A percentile compares a stretch with the other conserved stretches of the same genome.
These are phyloP conservation scores for Syzygium oleosum DNA, from an alignment of 345 rosid genomes.

Conservation along the genomic window DNA sequence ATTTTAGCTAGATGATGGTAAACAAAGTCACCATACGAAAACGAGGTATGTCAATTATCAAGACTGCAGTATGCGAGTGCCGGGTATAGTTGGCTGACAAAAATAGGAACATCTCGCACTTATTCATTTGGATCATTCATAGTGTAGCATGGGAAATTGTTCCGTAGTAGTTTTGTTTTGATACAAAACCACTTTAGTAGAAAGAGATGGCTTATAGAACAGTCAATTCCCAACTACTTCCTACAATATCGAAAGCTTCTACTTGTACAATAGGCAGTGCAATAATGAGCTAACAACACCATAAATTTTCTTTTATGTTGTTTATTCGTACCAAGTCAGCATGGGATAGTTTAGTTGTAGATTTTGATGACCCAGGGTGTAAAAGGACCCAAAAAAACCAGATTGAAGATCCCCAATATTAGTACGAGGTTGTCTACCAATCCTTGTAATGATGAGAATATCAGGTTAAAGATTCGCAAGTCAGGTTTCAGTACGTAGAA, in stretches of 20 bases:
- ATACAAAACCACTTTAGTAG: background rate
- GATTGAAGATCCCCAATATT: background rate
- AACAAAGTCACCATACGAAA: background rate
- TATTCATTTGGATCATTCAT: background rate
- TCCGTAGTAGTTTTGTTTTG: background rate
- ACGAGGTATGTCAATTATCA: background rate
- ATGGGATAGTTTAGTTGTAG: background rate
- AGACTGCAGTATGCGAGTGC: background rate
- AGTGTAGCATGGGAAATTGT: background rate
- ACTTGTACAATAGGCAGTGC: background rate
- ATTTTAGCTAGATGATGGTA: background rate
- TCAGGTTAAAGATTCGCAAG: background rate
- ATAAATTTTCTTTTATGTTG: background rate
- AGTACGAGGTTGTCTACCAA: background rate
- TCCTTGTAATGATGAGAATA: background rate
- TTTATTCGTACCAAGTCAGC: background rate
- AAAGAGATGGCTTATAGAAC: background rate
- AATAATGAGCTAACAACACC: background rate
- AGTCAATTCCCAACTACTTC: background rate
- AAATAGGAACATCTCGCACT: background rate
- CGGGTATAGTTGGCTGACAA: background rate
- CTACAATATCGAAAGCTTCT: background rate
- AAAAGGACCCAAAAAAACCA: background rate
- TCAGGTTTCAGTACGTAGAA: background rate
- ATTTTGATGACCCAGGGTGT: background rate